A percentile compares a stretch with the other conserved stretches of the same genome.
Conservation (phyloP, 2,329 filamentous ascomycete genomes). For the Cercospora sp. region DNA sequence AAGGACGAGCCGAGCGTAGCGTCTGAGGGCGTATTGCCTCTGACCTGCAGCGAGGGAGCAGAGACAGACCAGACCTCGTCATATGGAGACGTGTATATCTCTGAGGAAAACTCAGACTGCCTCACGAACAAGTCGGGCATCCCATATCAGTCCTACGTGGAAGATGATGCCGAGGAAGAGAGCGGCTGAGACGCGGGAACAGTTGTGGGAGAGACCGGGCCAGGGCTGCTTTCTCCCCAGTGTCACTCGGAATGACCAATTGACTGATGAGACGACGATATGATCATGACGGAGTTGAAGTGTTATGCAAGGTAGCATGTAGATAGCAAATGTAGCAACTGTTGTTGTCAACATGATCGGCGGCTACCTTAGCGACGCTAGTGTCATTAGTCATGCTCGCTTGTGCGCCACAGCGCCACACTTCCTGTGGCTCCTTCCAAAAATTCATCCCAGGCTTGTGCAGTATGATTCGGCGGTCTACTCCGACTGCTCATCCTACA, state of each 20-base stretch:
- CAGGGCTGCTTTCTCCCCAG: not conserved
- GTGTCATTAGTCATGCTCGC: not conserved
- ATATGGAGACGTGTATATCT: no score
- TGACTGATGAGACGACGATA: not conserved
- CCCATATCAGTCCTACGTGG: not conserved
- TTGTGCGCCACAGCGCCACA: constrained; percentile 10
- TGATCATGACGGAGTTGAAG: not conserved
- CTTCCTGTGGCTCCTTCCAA: not conserved
- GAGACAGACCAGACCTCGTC: not conserved
- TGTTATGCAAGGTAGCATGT: not conserved
- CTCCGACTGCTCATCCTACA: constrained; percentile 9
- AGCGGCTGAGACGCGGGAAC: not conserved
- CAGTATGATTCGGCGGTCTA: constrained; percentile 8
- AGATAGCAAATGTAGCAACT: not conserved
- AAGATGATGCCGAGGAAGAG: not conserved
- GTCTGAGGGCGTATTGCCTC: not conserved
- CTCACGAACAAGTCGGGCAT: not conserved
- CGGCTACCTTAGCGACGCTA: not conserved
- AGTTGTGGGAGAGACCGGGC: not conserved
- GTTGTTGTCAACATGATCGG: not conserved
- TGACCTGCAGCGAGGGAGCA: not conserved
- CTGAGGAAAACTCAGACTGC: no score
- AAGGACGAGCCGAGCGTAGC: not conserved
- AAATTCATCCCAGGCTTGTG: constrained; percentile 3
- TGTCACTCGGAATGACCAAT: not conserved